Evolutionary conservation across 176 grass and related monocot genomes (phyloP).

Genomic region (Eleusine indica): DNA sequence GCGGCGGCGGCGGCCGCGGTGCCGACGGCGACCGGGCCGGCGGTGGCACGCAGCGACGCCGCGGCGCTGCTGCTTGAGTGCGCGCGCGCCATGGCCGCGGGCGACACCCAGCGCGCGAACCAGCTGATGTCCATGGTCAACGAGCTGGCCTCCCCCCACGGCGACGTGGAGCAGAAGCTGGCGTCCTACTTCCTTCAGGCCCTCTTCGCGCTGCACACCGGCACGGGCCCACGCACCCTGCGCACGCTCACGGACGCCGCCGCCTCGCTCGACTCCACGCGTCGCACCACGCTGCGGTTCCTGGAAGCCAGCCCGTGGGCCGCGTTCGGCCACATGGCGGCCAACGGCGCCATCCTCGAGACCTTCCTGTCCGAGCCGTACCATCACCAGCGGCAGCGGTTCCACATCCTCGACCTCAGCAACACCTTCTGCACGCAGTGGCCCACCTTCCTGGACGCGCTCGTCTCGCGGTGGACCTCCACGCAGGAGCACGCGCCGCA

Average conservation of each 20-base stretch:
- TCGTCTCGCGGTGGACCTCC: conserved; percentile 64
- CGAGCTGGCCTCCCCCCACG: conserved; percentile 92
- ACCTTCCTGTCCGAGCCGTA: conserved; percentile 66
- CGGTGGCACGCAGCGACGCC: conserved; percentile 38
- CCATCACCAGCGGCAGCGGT: conserved; percentile 39
- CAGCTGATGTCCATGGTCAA: conserved; percentile 99
- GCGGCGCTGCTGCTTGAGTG: conserved; percentile 79
- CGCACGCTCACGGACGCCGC: conserved; percentile 67
- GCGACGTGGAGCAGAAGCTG: conserved; percentile 94
- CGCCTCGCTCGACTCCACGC: conserved; percentile 88
- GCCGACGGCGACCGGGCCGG: conserved; percentile 42
- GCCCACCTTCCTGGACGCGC: conserved; percentile 92
- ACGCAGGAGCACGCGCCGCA: conserved; percentile 45
- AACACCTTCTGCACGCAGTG: conserved; percentile 99
- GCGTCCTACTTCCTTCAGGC: conserved; percentile 90
- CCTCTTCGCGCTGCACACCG: conserved; percentile 73
- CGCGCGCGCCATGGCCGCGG: conserved; percentile 64
- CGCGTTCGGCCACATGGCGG: conserved; percentile 92
- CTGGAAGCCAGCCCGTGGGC: conserved; percentile 99
- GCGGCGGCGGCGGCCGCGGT: conserved; percentile 21
- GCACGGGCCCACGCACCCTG: conserved; percentile 67
- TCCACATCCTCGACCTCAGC: conserved; percentile 98
- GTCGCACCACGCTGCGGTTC: conserved; percentile 82
- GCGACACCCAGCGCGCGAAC: conserved; percentile 87
- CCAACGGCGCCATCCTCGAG: conserved; percentile 95